These are phyloP conservation scores for Penicillium roqueforti DNA, from an alignment of 495 filamentous ascomycete species.

Conservation along the genomic window DNA sequence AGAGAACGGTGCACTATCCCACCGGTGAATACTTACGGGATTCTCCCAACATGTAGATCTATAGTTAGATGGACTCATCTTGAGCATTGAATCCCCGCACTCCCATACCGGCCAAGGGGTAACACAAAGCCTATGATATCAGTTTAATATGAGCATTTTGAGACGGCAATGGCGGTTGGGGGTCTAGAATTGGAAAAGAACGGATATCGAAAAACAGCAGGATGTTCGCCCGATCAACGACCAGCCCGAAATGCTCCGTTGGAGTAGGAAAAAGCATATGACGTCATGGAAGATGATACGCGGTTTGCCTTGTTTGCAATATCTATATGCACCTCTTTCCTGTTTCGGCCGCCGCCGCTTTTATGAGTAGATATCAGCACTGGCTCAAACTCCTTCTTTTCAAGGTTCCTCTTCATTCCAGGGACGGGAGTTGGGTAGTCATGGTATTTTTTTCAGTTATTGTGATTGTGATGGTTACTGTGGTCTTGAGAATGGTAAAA, in stretches of 20 bases:
- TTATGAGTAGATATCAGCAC: no score
- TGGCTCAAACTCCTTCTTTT: no score
- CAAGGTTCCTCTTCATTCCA: no score
- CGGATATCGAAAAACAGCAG: neutral
- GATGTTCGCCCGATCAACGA: constrained; percentile 16
- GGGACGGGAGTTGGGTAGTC: no score
- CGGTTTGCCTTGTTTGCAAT: neutral
- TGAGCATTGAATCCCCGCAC: constrained; percentile 7
- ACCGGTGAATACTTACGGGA: constrained; percentile 22
- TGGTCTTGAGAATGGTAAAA: no score
- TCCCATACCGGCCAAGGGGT: neutral
- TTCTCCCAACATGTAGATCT: neutral
- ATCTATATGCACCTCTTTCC: no score
- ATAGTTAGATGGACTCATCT: constrained; percentile 17
- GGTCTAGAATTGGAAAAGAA: constrained; percentile 15
- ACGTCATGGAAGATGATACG: constrained; percentile 16
- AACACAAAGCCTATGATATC: constrained; percentile 7
- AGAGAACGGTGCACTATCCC: constrained; percentile 21
- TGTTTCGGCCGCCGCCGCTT: no score
- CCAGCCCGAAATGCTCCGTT: constrained; percentile 12
- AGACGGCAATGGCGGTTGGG: constrained; percentile 8
- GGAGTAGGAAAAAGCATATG: constrained; percentile 11
- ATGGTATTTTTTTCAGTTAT: no score
- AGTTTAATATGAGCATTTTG: neutral
- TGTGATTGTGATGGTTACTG: no score